phyloP scores from a whole-genome alignment of 371 early-diverging fungal genomes.

The Mortierella sp. region DNA sequence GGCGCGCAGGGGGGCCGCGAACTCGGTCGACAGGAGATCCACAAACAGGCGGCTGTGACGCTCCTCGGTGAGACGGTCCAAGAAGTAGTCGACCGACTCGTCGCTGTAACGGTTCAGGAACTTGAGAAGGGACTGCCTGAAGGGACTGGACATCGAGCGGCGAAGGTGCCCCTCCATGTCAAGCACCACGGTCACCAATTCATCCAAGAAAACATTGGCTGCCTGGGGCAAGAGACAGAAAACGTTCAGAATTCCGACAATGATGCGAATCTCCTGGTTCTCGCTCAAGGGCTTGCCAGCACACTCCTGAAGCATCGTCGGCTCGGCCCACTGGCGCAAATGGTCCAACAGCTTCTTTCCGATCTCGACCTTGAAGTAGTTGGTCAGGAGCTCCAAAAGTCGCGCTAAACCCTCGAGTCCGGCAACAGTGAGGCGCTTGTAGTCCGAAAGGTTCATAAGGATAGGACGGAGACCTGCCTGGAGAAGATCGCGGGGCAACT shows the following conservation, averaged over 20 bases:
- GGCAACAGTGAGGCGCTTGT: conserved; percentile 91
- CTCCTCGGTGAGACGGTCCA: conserved; percentile 74
- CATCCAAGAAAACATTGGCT: conserved; percentile 93
- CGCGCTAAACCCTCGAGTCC: conserved; percentile 95
- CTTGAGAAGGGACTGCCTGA: conserved; percentile 90
- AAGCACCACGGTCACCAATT: conserved; percentile 87
- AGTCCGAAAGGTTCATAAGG: conserved; percentile 93
- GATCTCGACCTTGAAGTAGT: conserved; percentile 98
- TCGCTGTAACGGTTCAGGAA: conserved; percentile 90
- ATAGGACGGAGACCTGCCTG: conserved; percentile 97
- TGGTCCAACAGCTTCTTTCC: conserved; percentile 98
- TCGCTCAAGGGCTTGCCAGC: conserved; percentile 89
- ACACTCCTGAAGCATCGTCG: conserved; percentile 83
- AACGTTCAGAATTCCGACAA: conserved; percentile 94
- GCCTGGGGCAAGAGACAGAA: conserved; percentile 94
- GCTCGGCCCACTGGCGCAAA: conserved; percentile 93
- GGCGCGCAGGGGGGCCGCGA: conserved; percentile 77
- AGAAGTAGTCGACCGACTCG: conserved; percentile 91
- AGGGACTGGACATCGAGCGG: conserved; percentile 92
- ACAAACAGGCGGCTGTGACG: conserved; percentile 78
- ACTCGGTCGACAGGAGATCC: conserved; percentile 72
- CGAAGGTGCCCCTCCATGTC: conserved; percentile 87
- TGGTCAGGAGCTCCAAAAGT: conserved; percentile 92
- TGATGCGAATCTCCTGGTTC: conserved; percentile 91
- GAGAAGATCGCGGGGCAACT: conserved; percentile 96